phyloP scores from a whole-genome alignment of 768 basidiomycete species.

The Coprinopsis marcescibilis region DNA sequence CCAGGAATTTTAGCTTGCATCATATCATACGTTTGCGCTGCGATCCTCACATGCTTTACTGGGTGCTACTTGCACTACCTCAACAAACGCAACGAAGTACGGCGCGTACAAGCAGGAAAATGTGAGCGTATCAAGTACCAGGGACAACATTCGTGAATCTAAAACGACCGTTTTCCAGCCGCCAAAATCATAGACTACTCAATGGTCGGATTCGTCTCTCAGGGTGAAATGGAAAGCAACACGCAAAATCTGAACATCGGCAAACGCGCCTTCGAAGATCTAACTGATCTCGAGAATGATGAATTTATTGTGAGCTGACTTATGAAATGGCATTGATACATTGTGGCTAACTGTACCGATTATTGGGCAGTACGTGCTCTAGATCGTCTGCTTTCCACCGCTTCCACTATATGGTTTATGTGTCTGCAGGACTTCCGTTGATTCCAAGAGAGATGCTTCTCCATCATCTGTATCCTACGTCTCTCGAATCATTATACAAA shows the following conservation, averaged over 20 bases:
- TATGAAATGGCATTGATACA: too few relatives aligned
- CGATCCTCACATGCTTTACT: slow-evolving; percentile 14
- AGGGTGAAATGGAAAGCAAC: not conserved
- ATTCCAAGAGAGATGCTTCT: too few relatives aligned
- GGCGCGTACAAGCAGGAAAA: slow-evolving; percentile 18
- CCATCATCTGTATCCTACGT: too few relatives aligned
- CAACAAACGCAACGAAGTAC: slow-evolving; percentile 16
- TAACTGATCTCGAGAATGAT: slow-evolving; percentile 22
- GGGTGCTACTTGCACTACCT: slow-evolving; percentile 14
- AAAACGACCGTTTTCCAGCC: slow-evolving; percentile 1
- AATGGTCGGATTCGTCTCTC: slow-evolving; percentile 11
- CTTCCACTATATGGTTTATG: too few relatives aligned
- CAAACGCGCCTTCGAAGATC: slow-evolving; percentile 16
- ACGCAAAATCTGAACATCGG: slow-evolving; percentile 10
- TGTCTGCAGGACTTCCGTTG: too few relatives aligned
- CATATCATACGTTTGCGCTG: slow-evolving; percentile 14
- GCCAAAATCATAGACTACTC: slow-evolving; percentile 17
- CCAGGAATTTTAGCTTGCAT: slow-evolving; percentile 15
- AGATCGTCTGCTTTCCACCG: too few relatives aligned
- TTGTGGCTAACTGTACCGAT: too few relatives aligned
- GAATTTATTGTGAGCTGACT: slow-evolving; percentile 19
- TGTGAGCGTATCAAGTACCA: slow-evolving; percentile 5
- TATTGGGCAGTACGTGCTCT: slow-evolving; percentile 1
- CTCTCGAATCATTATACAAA: too few relatives aligned
- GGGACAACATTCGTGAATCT: not conserved